Conservation (phyloP, 495 filamentous ascomycete genomes). For the Trichoderma parareesei region DNA sequence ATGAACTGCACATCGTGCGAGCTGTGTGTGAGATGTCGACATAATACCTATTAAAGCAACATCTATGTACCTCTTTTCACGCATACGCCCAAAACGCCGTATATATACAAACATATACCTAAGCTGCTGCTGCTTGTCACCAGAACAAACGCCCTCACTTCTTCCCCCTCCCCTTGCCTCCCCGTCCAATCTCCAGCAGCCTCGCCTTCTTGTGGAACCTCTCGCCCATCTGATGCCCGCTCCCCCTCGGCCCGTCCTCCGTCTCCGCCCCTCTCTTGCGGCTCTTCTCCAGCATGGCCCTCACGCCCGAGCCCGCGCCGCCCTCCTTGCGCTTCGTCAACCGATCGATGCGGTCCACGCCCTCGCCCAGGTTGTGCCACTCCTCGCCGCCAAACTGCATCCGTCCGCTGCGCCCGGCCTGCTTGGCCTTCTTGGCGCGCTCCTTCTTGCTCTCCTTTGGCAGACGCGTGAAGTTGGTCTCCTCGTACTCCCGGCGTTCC, state of each 20-base stretch:
- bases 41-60: background rate
- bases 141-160: background rate
- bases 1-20: background rate
- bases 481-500: slow-evolving; percentile 72
- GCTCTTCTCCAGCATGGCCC: slow-evolving; percentile 64
- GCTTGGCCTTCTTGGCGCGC: slow-evolving; percentile 39
- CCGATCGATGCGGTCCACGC: slow-evolving; percentile 66
- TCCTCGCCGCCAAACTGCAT: slow-evolving; percentile 76
- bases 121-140: background rate
- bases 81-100: background rate
- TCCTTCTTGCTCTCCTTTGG: slow-evolving; percentile 79
- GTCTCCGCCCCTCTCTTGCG: slow-evolving; percentile 59
- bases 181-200: slow-evolving; percentile 52
- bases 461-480: slow-evolving; percentile 76
- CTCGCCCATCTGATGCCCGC: slow-evolving; percentile 53
- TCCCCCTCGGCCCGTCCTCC: slow-evolving; percentile 48
- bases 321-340: slow-evolving; percentile 54
- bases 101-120: background rate
- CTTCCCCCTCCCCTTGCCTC: slow-evolving; percentile 39
- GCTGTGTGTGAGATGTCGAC: background rate
- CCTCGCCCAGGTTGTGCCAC: slow-evolving; percentile 69
- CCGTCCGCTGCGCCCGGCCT: slow-evolving; percentile 30
- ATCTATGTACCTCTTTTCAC: background rate
- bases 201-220: slow-evolving; percentile 68
- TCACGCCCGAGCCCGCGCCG: slow-evolving; percentile 42